Base-by-base conservation (phyloP, 1,284 basidiomycete species). In the Pseudozyma pruni region DNA sequence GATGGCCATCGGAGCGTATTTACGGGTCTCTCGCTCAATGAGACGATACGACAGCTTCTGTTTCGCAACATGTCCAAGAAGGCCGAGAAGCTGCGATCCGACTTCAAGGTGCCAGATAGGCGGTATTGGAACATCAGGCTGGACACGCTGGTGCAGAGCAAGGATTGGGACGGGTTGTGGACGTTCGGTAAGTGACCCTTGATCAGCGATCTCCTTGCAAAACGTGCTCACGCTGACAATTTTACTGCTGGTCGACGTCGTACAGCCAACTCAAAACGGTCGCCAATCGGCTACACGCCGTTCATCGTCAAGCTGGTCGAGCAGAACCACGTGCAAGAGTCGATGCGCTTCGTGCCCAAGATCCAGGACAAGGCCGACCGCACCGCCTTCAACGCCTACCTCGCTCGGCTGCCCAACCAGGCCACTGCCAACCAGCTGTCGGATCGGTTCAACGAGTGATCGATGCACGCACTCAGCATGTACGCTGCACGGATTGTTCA, bases 221-320 rank as follows among this genome's bases (percentile, higher is more conserved):
- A 14, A 32, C 17, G 34, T n/a, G 17, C 34, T 35, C 34, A 9
- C 13, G 34, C 34, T 35, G 34, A 35, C 6, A 10, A 35, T 34
- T 9, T n/a, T 19, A 16, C 10, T 22, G 23, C 23, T 38, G 16
- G 41, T 16, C 29, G 17, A 22, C 13, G 43, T 16, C 16, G 8
- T 16, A 32, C n/a, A n/a, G n/a, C 58, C 39, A 67, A 68, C 29
- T 57, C 60, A 14, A 72, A 89, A 82, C 89, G 92, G 73, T 93
- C 91, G 81, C 94, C 96, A 1, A 96, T 98, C 63, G 95, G 96
- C 3, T 98, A 94, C 35, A 72, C 67, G 49, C 75, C 77, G 0
- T 68, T 80, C 43, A 49, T 81, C 13, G 46, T 55, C 29, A 59
- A 57, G 37, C 71, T 81, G 11, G 55, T 81, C 13, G 62, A 72